Evolutionary conservation across 225 moss, liverwort and hornwort genomes (phyloP), one percentile per base, ranked within the genome.

Genomic region (Sphagnum contortum): DNA sequence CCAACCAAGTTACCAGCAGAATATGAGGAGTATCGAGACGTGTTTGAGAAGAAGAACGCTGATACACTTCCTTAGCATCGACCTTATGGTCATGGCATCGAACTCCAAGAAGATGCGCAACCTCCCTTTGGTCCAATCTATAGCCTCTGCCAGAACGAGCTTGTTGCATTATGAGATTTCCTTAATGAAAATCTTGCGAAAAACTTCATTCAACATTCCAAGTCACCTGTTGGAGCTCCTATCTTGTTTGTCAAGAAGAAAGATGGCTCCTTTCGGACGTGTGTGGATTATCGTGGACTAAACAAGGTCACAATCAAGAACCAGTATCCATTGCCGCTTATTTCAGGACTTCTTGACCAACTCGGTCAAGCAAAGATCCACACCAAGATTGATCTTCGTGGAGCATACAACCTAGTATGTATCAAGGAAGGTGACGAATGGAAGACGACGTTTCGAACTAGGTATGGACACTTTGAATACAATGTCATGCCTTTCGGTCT

Each of bases 71-170:
- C 11, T 13, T 0, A 64, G 48, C 50, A 64, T 53, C 50, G 12
- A 50, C 50, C 50, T 14, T 64, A 64, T 29, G 64, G 50, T 52
- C 50, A 2, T 51, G 13, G 5, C 5, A 53, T 64, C 13, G 13
- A 49, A 64, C 50, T 64, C 12, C 49, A 64, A 44, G 64, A 64
- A 53, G 64, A 2, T 13, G 12, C 64, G 1, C 64, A 64, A 64
- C 64, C 50, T 4, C 50, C 50, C 6, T 64, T 64, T 64, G 64
- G 64, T 2, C 64, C 50, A 64, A 50, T 64, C 50, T 64, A 66
- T 5, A 66, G 51, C 44, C 12, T 73, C 7, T 73, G 59, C 3
- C 70, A 70, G 5, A 56, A 70, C 45, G 62, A 70, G n/a, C 62
- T 70, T 45, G 54, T 44, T 0, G 45, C 63, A 2, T 11, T 70